A percentile compares a stretch with the other conserved stretches of the same genome.
Conservation (phyloP, 495 filamentous ascomycete genomes). For the Penicillium soppii region DNA sequence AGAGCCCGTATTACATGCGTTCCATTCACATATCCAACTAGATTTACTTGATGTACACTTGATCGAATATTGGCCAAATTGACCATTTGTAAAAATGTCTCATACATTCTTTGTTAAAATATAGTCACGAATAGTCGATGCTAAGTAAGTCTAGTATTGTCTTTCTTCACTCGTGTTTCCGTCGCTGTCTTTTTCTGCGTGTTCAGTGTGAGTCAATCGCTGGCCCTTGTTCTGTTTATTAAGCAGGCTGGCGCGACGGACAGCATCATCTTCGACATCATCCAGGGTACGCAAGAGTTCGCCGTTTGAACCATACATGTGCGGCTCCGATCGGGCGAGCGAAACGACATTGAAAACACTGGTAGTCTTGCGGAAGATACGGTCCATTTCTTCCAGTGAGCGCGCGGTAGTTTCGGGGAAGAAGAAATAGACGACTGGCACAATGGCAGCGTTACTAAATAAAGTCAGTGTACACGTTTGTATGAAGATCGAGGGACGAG, state of each 20-base stretch:
- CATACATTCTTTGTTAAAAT: neutral
- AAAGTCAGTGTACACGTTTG: conserved; percentile 12
- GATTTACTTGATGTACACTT: too few relatives aligned
- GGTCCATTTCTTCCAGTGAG: conserved; percentile 74
- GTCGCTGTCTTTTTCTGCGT: conserved; percentile 30
- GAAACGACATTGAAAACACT: conserved; percentile 57
- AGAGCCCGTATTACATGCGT: too few relatives aligned
- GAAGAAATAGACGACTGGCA: conserved; percentile 71
- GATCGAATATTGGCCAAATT: too few relatives aligned
- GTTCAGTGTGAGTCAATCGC: conserved; percentile 18
- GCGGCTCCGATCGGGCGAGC: conserved; percentile 58
- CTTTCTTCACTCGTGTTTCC: conserved; percentile 31
- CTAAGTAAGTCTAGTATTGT: too few relatives aligned
- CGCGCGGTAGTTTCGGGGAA: conserved; percentile 74
- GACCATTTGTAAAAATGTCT: too few relatives aligned
- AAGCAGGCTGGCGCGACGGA: conserved; percentile 32
- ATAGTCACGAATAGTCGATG: too few relatives aligned
- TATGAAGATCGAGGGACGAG: neutral
- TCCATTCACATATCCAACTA: too few relatives aligned
- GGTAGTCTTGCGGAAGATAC: conserved; percentile 66
- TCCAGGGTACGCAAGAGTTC: conserved; percentile 50
- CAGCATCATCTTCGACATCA: conserved; percentile 38
- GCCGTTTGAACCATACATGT: conserved; percentile 69
- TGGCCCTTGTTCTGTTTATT: conserved; percentile 16
- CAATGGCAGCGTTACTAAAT: conserved; percentile 62